Conservation (phyloP, 1,139 yeast species). For the Geotrichum candidum region DNA sequence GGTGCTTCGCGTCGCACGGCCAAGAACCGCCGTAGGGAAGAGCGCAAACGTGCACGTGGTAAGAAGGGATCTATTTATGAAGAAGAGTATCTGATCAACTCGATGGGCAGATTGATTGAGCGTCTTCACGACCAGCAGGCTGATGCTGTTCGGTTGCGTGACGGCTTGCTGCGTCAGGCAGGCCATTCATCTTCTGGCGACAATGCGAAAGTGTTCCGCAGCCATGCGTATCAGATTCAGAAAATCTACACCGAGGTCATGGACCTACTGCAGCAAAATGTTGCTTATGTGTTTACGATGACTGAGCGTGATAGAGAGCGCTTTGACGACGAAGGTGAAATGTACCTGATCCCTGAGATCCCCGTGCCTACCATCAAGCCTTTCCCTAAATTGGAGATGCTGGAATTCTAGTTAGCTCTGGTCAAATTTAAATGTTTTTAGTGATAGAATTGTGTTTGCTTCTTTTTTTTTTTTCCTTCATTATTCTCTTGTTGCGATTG, state of each 20-base stretch:
- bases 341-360: conserved; percentile 40
- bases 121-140: conserved; percentile 67
- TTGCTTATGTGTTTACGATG: conserved; percentile 70
- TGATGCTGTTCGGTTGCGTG: conserved; percentile 69
- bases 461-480: neutral
- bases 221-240: conserved; percentile 81
- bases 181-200: neutral
- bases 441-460: neutral
- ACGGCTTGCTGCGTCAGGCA: conserved; percentile 64
- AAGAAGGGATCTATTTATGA: conserved; percentile 96
- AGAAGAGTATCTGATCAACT: conserved; percentile 85
- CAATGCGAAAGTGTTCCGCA: conserved; percentile 43
- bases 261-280: conserved; percentile 49
- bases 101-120: conserved; percentile 82
- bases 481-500: neutral
- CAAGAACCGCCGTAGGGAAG: conserved; percentile 89
- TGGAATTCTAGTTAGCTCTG: conserved; percentile 7
- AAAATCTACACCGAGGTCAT: conserved; percentile 57
- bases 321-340: conserved; percentile 79
- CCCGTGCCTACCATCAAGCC: conserved; percentile 24
- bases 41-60: conserved; percentile 92
- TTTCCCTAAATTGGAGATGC: conserved; percentile 12
- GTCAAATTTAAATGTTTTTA: neutral
- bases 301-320: conserved; percentile 78
- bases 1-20: conserved; percentile 91